A percentile compares a stretch with the other conserved stretches of the same genome.
Evolutionary conservation across 768 basidiomycete genomes (phyloP).

Genomic region (Kondoa malvinella): DNA sequence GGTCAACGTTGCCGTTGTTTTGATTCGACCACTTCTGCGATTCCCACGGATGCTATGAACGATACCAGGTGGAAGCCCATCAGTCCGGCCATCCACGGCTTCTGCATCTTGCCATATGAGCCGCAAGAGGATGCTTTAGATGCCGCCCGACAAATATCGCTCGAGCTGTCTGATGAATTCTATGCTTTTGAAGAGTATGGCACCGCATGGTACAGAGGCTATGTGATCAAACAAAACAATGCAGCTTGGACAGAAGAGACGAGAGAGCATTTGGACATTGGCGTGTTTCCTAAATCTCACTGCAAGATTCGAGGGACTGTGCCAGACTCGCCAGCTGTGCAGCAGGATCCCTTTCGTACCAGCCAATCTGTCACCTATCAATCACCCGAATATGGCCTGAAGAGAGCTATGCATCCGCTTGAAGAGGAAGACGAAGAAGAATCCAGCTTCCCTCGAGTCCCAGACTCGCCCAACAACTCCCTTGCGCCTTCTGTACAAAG

Average conservation of each 20-base stretch:
- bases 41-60: no score
- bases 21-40: no score
- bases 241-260: background rate
- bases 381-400: background rate
- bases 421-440: slow-evolving; percentile 12
- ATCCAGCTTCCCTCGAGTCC: background rate
- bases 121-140: background rate
- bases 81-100: background rate
- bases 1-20: no score
- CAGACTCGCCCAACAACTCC: background rate
- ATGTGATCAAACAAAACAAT: background rate
- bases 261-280: background rate
- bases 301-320: background rate
- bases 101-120: background rate
- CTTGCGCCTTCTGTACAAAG: background rate
- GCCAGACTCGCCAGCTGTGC: background rate
- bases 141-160: background rate
- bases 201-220: background rate
- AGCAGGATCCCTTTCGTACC: background rate
- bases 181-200: background rate
- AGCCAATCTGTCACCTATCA: background rate
- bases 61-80: background rate
- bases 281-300: background rate
- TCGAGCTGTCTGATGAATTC: background rate
- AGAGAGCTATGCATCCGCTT: slow-evolving; percentile 1